A percentile compares a stretch with the other conserved stretches of the same genome.
Evolutionary conservation across 2,329 filamentous ascomycete species (phyloP).

Genomic region (Dactylellina cionopaga): DNA sequence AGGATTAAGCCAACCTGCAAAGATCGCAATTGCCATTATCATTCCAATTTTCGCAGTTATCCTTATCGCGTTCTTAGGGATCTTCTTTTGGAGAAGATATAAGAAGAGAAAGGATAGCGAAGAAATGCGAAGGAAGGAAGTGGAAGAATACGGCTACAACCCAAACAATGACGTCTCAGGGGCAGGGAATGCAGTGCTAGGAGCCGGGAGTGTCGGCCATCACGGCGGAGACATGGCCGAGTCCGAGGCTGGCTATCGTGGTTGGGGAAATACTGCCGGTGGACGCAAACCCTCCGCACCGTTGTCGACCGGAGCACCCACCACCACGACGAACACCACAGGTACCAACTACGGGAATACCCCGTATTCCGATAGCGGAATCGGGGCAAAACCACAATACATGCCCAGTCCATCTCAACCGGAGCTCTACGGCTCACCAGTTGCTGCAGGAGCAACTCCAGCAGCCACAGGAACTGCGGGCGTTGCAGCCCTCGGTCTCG

Average conservation of each 20-base stretch:
- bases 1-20: constrained; percentile 71
- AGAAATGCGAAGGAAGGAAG: constrained; percentile 91
- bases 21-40: constrained; percentile 90
- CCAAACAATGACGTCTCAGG: constrained; percentile 85
- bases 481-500: constrained; percentile 8
- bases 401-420: constrained; percentile 16
- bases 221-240: constrained; percentile 79
- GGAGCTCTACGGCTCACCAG: constrained; percentile 44
- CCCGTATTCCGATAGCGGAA: constrained; percentile 2
- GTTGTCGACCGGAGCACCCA: constrained; percentile 74
- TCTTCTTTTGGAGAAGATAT: constrained; percentile 88
- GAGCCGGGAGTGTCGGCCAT: constrained; percentile 62
- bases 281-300: constrained; percentile 79
- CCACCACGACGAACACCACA: constrained; percentile 16
- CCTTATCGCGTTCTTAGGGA: constrained; percentile 76
- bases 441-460: background rate
- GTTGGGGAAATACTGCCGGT: constrained; percentile 85
- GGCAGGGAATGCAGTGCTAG: constrained; percentile 62
- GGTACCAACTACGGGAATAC: constrained; percentile 19
- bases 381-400: constrained; percentile 19
- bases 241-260: constrained; percentile 84
- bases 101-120: constrained; percentile 85
- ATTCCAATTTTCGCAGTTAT: constrained; percentile 91
- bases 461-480: constrained; percentile 5
- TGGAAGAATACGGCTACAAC: constrained; percentile 97